Percentiles rank a stretch among this genome's conserved stretches.
Evolutionary conservation across 495 filamentous ascomycete species (phyloP).

Genomic region (Aspergillus mulundensis): DNA sequence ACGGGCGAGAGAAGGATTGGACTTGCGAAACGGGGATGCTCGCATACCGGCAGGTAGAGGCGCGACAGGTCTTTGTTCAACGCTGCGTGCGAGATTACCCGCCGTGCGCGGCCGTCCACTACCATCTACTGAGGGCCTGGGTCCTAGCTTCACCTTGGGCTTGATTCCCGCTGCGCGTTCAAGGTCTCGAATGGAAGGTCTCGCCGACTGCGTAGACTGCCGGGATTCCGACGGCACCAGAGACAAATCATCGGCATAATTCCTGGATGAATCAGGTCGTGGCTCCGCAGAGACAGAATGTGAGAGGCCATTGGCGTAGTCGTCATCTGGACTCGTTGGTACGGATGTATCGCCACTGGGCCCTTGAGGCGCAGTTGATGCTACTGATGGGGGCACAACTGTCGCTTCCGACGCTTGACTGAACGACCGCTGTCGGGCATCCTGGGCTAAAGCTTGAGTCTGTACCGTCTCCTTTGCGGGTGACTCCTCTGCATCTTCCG

Average conservation of each 20-base stretch:
- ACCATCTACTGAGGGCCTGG: constrained; percentile 71
- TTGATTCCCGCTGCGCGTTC: constrained; percentile 53
- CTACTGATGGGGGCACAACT: constrained; percentile 25
- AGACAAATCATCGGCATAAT: constrained; percentile 38
- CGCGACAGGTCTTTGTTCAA: constrained; percentile 66
- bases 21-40: constrained; percentile 42
- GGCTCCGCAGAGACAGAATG: constrained; percentile 15
- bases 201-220: constrained; percentile 61
- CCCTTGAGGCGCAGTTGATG: constrained; percentile 15
- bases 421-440: constrained; percentile 29
- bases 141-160: constrained; percentile 78
- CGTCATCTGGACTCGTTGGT: constrained; percentile 17
- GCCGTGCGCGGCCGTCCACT: constrained; percentile 62
- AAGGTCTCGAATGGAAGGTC: constrained; percentile 57
- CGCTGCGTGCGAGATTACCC: constrained; percentile 34
- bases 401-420: constrained; percentile 41
- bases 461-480: constrained; percentile 50
- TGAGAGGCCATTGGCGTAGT: constrained; percentile 19
- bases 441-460: constrained; percentile 11
- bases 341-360: constrained; percentile 18
- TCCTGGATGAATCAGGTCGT: constrained; percentile 22
- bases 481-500: constrained; percentile 73
- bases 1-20: constrained; percentile 28
- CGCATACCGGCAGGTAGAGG: constrained; percentile 55
- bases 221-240: constrained; percentile 37